Evolutionary conservation across 768 basidiomycete species (phyloP), one percentile per base, ranked within the genome.

Genomic region (Hemileccinum rubropunctum): DNA sequence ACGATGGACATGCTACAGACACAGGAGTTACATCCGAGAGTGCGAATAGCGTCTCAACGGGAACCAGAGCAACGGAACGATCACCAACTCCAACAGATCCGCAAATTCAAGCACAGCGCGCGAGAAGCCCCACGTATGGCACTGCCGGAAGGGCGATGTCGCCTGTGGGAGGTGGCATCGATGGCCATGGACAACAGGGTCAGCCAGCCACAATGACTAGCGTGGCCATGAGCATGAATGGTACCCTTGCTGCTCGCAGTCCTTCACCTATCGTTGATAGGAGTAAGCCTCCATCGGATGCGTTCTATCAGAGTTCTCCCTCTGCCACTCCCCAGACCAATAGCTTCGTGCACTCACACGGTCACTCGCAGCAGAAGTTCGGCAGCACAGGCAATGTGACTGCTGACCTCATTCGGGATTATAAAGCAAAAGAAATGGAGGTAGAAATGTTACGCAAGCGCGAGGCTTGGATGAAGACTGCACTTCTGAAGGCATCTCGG

Each of bases 391-490:
- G 84, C 6, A 88, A 81, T 62, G 76, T 86, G 17, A 76, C 86
- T 3, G 82, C 86, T 12, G 93, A 95, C 61, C 68, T 92, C 52
- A 70, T 90, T 38, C 77, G 83, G 35, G 91, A 94, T 58, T 71
- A 94, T 52, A 92, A 88, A 67, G 77, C 78, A 32, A 92, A 88
- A 65, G 93, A 95, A 56, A 73, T 75, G 33, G 93, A 95, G 66
- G 63, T 97, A 40, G 91, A 92, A 56, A 73, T 73, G 40, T 69
- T 87, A 56, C 85, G 82, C 76, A 81, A 81, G 62, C 81, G 89
- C 57, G 84, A 92, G 73, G 72, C 73, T 32, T 97, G 95, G 87
- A 85, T 98, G 83, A 84, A 82, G 63, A 83, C 84, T 40, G 86
- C 90, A 1, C 69, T 99, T 41, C 70, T 73, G 5, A 80, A 84